These are phyloP conservation scores for Trichoderma citrinoviride DNA, from an alignment of 2,329 filamentous ascomycete species.

Conservation along the genomic window DNA sequence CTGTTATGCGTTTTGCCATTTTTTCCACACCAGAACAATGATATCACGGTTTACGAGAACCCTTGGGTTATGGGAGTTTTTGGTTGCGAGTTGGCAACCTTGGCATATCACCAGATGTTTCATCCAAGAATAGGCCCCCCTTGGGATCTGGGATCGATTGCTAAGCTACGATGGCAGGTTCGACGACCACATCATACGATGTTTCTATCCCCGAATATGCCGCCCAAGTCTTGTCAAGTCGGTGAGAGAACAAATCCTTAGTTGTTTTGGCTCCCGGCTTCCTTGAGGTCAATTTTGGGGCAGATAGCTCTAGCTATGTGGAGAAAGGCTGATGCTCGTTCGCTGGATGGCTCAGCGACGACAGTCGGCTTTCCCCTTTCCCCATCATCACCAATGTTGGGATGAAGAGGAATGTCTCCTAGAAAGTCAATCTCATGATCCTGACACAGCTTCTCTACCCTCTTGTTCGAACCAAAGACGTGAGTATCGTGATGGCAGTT, in stretches of 20 bases:
- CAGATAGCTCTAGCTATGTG: constrained; percentile 61
- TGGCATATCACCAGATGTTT: constrained; percentile 11
- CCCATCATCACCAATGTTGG: constrained; percentile 81
- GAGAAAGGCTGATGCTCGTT: constrained; percentile 69
- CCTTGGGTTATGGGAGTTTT: constrained; percentile 13
- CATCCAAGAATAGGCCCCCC: constrained; percentile 13
- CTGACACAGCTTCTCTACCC: constrained; percentile 65
- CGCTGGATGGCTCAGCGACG: constrained; percentile 76
- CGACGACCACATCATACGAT: constrained; percentile 18
- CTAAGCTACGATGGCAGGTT: constrained; percentile 23
- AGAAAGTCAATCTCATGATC: constrained; percentile 76
- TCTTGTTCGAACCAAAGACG: constrained; percentile 68
- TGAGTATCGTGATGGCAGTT: constrained; percentile 71
- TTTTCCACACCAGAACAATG: constrained; percentile 18
- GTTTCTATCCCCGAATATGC: constrained; percentile 1
- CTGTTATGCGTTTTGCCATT: constrained; percentile 28
- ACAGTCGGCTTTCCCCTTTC: constrained; percentile 87
- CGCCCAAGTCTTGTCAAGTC: background rate
- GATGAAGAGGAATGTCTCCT: constrained; percentile 85
- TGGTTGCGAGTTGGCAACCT: background rate
- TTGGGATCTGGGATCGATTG: constrained; percentile 18
- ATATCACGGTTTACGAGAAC: constrained; percentile 20
- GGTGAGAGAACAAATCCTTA: background rate
- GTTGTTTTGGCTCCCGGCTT: background rate
- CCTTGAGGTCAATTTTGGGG: constrained; percentile 41